These are phyloP conservation scores for Xylaria hypoxylon DNA, from an alignment of 2,329 filamentous ascomycete genomes.

Conservation along the genomic window DNA sequence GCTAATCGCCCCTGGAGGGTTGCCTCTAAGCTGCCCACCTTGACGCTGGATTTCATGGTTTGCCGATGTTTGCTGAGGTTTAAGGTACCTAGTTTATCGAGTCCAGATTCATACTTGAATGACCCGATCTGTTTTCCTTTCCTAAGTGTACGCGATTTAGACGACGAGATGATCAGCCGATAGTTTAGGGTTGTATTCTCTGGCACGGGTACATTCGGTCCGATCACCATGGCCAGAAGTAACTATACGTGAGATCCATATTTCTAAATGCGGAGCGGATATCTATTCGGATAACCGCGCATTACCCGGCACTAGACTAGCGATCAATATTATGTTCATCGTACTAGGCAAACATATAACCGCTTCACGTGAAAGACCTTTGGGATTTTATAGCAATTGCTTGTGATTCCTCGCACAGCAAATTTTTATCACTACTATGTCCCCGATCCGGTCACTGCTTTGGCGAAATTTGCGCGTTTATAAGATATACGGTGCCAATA, in stretches of 20 bases:
- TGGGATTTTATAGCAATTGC: neutral
- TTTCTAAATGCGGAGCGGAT: constrained; percentile 5
- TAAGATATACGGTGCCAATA: constrained; percentile 87
- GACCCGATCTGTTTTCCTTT: neutral
- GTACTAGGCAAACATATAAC: neutral
- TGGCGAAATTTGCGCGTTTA: constrained; percentile 76
- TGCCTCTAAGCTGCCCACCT: constrained; percentile 38
- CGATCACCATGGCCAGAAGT: neutral
- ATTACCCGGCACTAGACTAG: constrained; percentile 11
- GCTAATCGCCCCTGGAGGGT: constrained; percentile 42
- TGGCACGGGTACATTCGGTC: neutral
- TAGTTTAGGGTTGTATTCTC: constrained; percentile 5
- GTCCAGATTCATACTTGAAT: neutral
- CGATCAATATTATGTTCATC: constrained; percentile 1
- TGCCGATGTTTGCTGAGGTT: neutral
- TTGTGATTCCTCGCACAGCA: neutral
- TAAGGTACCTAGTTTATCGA: neutral
- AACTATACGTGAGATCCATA: constrained; percentile 5
- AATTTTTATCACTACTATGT: constrained; percentile 46
- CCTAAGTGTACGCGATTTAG: neutral
- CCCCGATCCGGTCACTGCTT: constrained; percentile 69
- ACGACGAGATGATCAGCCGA: neutral
- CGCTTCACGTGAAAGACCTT: neutral
- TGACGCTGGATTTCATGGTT: constrained; percentile 11
- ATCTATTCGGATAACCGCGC: constrained; percentile 28